Percentiles rank a stretch among this genome's conserved stretches.
Conservation (phyloP, 805 yeast species). For the Naumovozyma castellii region DNA sequence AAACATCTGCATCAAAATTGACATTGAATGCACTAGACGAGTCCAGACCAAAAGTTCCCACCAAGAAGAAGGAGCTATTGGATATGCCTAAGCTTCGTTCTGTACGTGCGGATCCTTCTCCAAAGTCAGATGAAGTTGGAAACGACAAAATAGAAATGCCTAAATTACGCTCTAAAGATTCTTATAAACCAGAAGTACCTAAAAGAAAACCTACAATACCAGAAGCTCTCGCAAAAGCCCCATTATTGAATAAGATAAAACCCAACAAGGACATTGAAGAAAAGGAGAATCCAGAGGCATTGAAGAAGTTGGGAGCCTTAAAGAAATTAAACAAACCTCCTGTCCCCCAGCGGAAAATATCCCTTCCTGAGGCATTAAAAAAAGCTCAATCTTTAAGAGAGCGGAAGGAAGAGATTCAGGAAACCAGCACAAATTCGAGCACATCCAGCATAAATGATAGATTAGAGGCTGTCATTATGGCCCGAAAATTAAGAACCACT, state of each 20-base stretch:
- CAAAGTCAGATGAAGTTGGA: too few relatives aligned
- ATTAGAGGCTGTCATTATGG: conserved; percentile 11
- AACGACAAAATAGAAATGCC: conserved; percentile 7
- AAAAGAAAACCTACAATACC: conserved; percentile 10
- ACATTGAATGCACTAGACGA: conserved; percentile 6
- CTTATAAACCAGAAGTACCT: conserved; percentile 5
- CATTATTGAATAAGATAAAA: conserved; percentile 1
- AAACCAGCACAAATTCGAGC: too few relatives aligned
- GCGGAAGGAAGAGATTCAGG: neutral
- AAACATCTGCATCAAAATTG: too few relatives aligned
- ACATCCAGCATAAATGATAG: conserved; percentile 2
- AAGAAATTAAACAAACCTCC: conserved; percentile 9
- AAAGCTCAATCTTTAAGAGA: conserved; percentile 6
- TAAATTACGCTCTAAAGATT: conserved; percentile 11
- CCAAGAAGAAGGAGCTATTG: conserved; percentile 6
- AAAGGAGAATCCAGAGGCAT: neutral
- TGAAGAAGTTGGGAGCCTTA: conserved; percentile 3
- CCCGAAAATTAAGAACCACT: conserved; percentile 3
- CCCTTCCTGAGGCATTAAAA: conserved; percentile 24
- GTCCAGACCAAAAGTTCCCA: conserved; percentile 10
- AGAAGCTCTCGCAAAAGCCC: conserved; percentile 15
- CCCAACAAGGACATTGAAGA: neutral
- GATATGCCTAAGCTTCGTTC: conserved; percentile 8
- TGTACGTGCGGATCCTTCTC: conserved; percentile 2
- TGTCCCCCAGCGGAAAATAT: conserved; percentile 22